Conservation (phyloP, 2,329 filamentous ascomycete genomes). For the Arthrobotrys iridis region DNA sequence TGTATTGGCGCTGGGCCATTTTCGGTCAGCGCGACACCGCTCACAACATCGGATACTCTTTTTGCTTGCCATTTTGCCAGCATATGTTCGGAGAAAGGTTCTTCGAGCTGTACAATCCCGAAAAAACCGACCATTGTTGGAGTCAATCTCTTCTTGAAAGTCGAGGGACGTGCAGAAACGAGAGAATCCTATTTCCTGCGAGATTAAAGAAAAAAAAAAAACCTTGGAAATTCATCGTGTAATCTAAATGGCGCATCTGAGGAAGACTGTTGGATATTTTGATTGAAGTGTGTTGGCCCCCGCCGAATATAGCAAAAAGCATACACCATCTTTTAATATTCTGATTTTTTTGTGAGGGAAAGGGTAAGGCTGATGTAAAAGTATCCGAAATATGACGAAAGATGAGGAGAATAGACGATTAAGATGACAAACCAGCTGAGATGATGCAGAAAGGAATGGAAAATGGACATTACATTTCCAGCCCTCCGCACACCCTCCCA, state of each 20-base stretch:
- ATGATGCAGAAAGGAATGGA: background rate
- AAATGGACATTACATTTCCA: background rate
- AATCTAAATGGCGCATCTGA: constrained; percentile 29
- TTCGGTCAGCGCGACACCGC: constrained; percentile 31
- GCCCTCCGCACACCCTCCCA: background rate
- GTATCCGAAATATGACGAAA: constrained; percentile 15
- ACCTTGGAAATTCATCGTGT: constrained; percentile 1
- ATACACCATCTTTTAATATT: constrained; percentile 8
- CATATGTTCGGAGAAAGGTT: constrained; percentile 32
- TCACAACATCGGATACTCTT: constrained; percentile 31
- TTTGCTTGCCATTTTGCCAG: constrained; percentile 45
- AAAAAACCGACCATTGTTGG: constrained; percentile 6
- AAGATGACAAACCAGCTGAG: constrained; percentile 15
- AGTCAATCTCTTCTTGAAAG: background rate
- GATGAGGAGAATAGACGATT: constrained; percentile 5
- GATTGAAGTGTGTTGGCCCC: constrained; percentile 40
- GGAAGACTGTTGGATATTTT: constrained; percentile 44
- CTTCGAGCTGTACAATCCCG: constrained; percentile 8
- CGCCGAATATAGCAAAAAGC: constrained; percentile 14
- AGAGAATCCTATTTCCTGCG: constrained; percentile 25
- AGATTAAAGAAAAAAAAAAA: constrained; percentile 19
- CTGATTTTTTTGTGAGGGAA: constrained; percentile 17
- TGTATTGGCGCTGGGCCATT: constrained; percentile 39
- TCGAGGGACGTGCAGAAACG: background rate
- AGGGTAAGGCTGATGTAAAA: constrained; percentile 13